Percentiles rank a stretch among this genome's conserved stretches.
Evolutionary conservation across 352 stramenopile species (phyloP).

Genomic region (Thalassiosira exigua): DNA sequence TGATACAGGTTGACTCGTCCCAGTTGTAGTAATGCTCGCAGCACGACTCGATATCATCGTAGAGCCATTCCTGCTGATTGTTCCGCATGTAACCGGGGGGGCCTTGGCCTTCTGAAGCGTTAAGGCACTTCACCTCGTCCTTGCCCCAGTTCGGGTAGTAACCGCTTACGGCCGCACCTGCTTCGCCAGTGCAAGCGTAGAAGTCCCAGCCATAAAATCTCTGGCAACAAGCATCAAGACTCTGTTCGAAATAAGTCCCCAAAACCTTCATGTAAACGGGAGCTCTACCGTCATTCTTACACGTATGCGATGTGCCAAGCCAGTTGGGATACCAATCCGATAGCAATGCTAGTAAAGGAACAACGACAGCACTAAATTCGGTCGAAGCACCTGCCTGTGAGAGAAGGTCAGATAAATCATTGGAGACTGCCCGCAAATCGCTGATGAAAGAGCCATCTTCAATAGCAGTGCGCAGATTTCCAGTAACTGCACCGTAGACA

Average conservation of each 20-base stretch:
- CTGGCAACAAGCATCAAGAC: constrained; percentile 20
- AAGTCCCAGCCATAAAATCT: constrained; percentile 13
- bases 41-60: constrained; percentile 16
- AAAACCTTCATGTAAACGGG: constrained; percentile 2
- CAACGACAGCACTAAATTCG: constrained; percentile 7
- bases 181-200: constrained; percentile 6
- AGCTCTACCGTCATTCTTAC: constrained; percentile 3
- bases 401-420: background rate
- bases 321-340: constrained; percentile 24
- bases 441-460: background rate
- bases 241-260: constrained; percentile 14
- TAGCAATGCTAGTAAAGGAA: constrained; percentile 7
- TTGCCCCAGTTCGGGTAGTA: constrained; percentile 22
- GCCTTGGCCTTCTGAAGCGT: background rate
- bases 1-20: constrained; percentile 1
- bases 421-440: background rate
- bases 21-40: constrained; percentile 16
- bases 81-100: constrained; percentile 20
- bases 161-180: background rate
- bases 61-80: constrained; percentile 15
- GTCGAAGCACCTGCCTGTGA: background rate
- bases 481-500: background rate
- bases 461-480: background rate
- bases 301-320: background rate
- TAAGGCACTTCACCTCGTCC: constrained; percentile 5